Evolutionary conservation across 257 asterid species (phyloP).

Genomic region (Primulina eburnea): DNA sequence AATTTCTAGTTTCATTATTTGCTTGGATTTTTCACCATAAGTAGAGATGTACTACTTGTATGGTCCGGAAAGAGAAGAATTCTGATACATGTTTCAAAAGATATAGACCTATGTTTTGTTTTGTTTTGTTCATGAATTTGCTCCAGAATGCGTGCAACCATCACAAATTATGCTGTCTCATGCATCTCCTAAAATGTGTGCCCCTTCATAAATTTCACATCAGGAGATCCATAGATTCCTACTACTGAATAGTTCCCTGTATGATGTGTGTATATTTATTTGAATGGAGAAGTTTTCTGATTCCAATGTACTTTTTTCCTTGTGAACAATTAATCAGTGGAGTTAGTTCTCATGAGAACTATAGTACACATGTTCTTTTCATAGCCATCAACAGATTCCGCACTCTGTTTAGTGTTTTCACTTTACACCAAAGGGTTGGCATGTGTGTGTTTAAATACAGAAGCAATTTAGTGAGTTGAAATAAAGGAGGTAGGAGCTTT

Average conservation of each 20-base stretch:
- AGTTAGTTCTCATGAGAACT: too few species aligned
- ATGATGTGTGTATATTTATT: too few species aligned
- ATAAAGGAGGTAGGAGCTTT: constrained; percentile 54
- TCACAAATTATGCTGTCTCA: not conserved
- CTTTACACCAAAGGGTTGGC: constrained; percentile 16
- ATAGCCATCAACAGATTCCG: not conserved
- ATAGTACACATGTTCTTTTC: too few species aligned
- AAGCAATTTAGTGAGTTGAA: constrained; percentile 39
- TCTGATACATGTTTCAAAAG: too few species aligned
- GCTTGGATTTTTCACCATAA: too few species aligned
- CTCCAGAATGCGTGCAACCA: not conserved
- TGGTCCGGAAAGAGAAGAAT: too few species aligned
- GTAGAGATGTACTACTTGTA: too few species aligned
- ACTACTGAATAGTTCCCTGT: not conserved
- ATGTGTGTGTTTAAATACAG: constrained; percentile 13
- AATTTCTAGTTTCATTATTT: too few species aligned
- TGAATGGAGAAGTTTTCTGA: not conserved
- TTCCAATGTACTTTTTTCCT: not conserved
- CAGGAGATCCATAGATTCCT: not conserved
- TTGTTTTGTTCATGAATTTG: too few species aligned
- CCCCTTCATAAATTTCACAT: not conserved
- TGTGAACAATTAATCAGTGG: too few species aligned
- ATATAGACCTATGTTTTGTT: too few species aligned
- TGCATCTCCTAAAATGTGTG: too few species aligned
- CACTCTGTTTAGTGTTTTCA: not conserved